Conservation (phyloP, 192 early-diverging fungal species). For the Coemansia sp. region DNA sequence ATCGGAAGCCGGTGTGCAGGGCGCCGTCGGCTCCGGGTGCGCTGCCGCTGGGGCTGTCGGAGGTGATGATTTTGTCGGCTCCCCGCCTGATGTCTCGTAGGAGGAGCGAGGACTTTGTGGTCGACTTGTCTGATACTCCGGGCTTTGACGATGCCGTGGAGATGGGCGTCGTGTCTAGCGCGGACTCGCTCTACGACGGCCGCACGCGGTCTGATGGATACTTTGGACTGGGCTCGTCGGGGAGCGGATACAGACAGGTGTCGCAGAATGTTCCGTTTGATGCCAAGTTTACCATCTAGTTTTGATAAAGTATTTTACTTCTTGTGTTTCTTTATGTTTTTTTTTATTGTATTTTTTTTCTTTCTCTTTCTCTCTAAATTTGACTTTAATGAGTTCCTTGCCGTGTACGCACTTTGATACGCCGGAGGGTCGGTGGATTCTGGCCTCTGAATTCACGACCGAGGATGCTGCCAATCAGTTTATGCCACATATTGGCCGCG, state of each 20-base stretch:
- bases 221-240: slow-evolving; percentile 16
- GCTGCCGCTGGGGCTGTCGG: slow-evolving; percentile 18
- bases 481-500: slow-evolving; percentile 27
- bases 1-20: slow-evolving; percentile 49
- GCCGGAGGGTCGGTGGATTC: slow-evolving; percentile 45
- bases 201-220: slow-evolving; percentile 4
- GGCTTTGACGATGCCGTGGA: slow-evolving; percentile 19
- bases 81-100: slow-evolving; percentile 11
- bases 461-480: slow-evolving; percentile 54
- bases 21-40: slow-evolving; percentile 16
- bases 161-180: slow-evolving; percentile 4
- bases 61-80: slow-evolving; percentile 32
- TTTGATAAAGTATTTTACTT: neutral
- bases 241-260: slow-evolving; percentile 11
- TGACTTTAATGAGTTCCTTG: neutral
- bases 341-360: slow-evolving; percentile 2
- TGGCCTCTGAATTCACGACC: slow-evolving; percentile 37
- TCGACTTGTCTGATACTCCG: slow-evolving; percentile 28
- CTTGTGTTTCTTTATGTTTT: neutral
- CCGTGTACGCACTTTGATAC: slow-evolving; percentile 36
- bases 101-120: slow-evolving; percentile 11
- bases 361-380: neutral
- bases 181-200: neutral
- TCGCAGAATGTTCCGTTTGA: slow-evolving; percentile 10
- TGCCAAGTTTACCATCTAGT: neutral